A percentile compares a stretch with the other conserved stretches of the same genome.
Conservation (phyloP, 352 stramenopile genomes). For the Phytopythium delawarense region DNA sequence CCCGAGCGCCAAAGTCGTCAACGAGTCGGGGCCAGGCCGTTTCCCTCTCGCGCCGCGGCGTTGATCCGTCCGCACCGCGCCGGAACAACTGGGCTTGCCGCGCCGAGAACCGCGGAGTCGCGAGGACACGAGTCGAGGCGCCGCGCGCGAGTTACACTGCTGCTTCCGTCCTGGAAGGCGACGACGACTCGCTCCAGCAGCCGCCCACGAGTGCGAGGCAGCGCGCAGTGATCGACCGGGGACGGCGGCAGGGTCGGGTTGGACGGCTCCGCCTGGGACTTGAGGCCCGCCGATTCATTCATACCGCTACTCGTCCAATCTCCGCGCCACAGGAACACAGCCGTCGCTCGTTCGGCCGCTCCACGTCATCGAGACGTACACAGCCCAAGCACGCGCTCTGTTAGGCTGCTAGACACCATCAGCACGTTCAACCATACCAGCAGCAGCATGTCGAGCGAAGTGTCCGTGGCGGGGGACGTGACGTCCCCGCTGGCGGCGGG, state of each 20-base stretch:
- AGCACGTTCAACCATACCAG: not conserved
- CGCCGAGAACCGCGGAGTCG: not conserved
- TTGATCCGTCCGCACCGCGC: not conserved
- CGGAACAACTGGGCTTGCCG: not conserved
- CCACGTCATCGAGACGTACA: conserved; percentile 7
- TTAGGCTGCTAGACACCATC: not conserved
- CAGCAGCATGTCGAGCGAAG: conserved; percentile 13
- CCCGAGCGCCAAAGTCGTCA: not conserved
- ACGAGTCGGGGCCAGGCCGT: not conserved
- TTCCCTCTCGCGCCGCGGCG: not conserved
- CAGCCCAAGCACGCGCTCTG: not conserved
- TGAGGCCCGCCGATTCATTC: not conserved
- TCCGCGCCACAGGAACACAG: not conserved
- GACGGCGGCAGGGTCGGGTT: not conserved
- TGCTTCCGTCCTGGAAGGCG: not conserved
- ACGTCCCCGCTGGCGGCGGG: conserved; percentile 10
- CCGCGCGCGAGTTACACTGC: not conserved
- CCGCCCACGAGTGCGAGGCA: not conserved
- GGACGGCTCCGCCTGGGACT: not conserved
- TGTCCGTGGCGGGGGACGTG: conserved; percentile 1
- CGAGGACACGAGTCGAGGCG: not conserved
- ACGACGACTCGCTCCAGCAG: not conserved
- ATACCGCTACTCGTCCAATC: not conserved
- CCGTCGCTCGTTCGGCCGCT: not conserved
- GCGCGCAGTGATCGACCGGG: not conserved